These are phyloP conservation scores for Anisodus acutangulus DNA, from an alignment of 257 asterid genomes.

Conservation along the genomic window DNA sequence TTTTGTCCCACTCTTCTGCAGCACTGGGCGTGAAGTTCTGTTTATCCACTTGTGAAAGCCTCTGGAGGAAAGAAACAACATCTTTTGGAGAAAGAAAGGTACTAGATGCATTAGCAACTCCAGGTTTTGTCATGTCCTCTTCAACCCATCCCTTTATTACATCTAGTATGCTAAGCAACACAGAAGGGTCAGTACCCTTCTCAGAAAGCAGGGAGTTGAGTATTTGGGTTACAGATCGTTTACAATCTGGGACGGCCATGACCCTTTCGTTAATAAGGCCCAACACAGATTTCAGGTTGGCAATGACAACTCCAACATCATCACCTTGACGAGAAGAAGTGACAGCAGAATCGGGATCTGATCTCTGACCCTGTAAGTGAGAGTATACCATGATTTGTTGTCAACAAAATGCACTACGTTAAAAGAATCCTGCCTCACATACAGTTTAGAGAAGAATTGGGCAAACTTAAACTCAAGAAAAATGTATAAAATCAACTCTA, in stretches of 20 bases:
- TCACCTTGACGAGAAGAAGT: conserved; percentile 98
- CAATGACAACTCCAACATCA: conserved; percentile 82
- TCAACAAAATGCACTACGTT: conserved; percentile 18
- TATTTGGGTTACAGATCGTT: conserved; percentile 82
- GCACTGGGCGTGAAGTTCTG: conserved; percentile 65
- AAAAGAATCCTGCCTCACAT: conserved; percentile 9
- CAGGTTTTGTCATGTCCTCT: conserved; percentile 81
- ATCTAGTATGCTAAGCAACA: conserved; percentile 87
- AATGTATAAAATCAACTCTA: conserved; percentile 10
- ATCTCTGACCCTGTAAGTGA: conserved; percentile 74
- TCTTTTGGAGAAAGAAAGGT: conserved; percentile 82
- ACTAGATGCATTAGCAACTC: conserved; percentile 65
- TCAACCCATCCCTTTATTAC: conserved; percentile 90
- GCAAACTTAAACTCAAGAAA: conserved; percentile 18
- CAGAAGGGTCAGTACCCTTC: conserved; percentile 90
- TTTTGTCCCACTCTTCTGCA: conserved; percentile 90
- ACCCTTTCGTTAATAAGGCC: conserved; percentile 82
- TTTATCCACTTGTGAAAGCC: conserved; percentile 97
- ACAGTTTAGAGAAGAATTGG: conserved; percentile 27
- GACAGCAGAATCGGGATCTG: conserved; percentile 90
- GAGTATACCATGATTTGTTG: conserved; percentile 1
- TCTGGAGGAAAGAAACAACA: conserved; percentile 87
- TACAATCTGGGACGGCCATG: conserved; percentile 91
- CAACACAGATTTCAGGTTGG: conserved; percentile 83
- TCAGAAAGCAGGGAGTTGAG: conserved; percentile 85